Evolutionary conservation across 75 land plant genomes (phyloP).

Genomic region (Larix kaempferi): DNA sequence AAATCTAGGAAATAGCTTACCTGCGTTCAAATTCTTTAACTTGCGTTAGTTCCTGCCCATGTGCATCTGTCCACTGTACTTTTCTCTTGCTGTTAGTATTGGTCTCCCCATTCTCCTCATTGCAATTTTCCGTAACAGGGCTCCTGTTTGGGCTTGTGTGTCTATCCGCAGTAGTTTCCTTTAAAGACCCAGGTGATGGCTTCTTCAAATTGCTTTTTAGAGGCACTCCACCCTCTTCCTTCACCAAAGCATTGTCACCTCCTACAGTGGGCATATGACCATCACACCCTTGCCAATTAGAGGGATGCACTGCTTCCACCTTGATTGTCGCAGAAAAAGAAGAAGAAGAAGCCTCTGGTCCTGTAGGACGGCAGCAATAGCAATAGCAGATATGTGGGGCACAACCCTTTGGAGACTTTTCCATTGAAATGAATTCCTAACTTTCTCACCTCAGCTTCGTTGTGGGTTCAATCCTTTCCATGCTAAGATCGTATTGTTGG

Average conservation of each 20-base stretch:
- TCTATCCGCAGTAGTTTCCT: not conserved
- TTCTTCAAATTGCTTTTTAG: constrained; percentile 12
- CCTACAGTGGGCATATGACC: too few relatives aligned
- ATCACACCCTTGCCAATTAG: too few relatives aligned
- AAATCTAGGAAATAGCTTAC: not conserved
- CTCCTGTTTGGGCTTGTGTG: not conserved
- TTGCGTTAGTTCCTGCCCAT: constrained; percentile 12
- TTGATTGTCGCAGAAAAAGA: too few relatives aligned
- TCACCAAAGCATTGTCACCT: not conserved
- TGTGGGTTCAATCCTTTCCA: too few relatives aligned
- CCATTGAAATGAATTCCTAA: too few relatives aligned
- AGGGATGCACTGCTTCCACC: too few relatives aligned
- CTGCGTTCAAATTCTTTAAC: constrained; percentile 13
- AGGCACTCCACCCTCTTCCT: not conserved
- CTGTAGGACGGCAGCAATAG: too few relatives aligned
- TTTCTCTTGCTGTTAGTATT: constrained; percentile 3
- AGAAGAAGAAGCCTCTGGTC: too few relatives aligned
- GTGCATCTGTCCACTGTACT: constrained; percentile 15
- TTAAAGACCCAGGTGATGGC: not conserved
- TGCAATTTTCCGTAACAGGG: not conserved
- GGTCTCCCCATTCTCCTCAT: not conserved
- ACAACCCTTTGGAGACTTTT: too few relatives aligned
- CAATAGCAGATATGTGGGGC: too few relatives aligned
- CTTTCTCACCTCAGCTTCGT: too few relatives aligned
- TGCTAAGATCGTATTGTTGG: too few relatives aligned